phyloP scores from a whole-genome alignment of 2,329 filamentous ascomycete species.

The Madurella fahalii region DNA sequence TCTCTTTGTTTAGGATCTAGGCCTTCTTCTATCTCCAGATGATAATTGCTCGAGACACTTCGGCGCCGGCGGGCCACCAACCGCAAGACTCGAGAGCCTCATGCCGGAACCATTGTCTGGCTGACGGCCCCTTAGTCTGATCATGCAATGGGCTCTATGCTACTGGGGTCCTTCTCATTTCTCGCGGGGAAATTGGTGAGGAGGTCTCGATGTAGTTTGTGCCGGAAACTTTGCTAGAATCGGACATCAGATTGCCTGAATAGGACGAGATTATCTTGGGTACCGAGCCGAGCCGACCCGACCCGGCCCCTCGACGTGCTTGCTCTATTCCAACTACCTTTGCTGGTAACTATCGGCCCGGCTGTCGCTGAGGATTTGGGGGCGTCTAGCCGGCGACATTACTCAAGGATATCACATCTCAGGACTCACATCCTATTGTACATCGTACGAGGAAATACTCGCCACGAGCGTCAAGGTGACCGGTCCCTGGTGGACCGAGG shows the following conservation, averaged over 20 bases:
- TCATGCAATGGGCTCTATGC: not conserved
- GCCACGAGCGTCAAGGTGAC: not conserved
- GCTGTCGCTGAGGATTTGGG: not conserved
- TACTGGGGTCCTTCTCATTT: conserved; percentile 2
- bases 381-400: not conserved
- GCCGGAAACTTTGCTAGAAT: conserved; percentile 8
- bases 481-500: not conserved
- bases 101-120: not conserved
- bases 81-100: not conserved
- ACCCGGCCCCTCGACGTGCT: not conserved
- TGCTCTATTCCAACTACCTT: not conserved
- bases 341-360: conserved; percentile 3
- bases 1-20: not conserved
- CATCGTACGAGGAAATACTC: not conserved
- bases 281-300: conserved; percentile 2
- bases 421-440: not conserved
- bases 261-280: not conserved
- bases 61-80: not conserved
- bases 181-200: conserved; percentile 5
- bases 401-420: not conserved
- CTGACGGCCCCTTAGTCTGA: not conserved
- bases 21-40: not conserved
- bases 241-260: conserved; percentile 6
- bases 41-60: not conserved
- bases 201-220: not conserved